These are phyloP conservation scores for Orbilia quercus DNA, from an alignment of 2,329 filamentous ascomycete species.

Conservation along the genomic window DNA sequence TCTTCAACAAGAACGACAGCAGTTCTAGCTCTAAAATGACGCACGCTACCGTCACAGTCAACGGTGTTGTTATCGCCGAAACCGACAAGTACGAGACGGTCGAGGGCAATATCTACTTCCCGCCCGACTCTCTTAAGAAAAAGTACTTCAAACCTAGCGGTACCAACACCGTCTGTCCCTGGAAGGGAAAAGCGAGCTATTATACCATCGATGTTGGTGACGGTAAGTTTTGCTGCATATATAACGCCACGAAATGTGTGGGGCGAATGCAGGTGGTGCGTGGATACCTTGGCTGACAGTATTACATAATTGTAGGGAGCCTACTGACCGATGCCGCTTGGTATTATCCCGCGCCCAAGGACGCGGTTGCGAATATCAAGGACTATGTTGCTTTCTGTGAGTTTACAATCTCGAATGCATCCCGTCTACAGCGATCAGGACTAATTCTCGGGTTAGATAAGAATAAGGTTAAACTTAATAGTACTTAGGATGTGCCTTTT, in stretches of 20 bases:
- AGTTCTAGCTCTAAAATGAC: constrained; percentile 54
- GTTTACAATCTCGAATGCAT: constrained; percentile 59
- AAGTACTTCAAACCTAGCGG: constrained; percentile 64
- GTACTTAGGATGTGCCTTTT: no score
- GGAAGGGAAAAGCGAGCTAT: constrained; percentile 67
- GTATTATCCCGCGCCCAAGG: constrained; percentile 69
- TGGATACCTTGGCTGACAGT: constrained; percentile 22
- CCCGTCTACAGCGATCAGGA: no score
- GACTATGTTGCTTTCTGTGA: constrained; percentile 71
- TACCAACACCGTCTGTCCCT: constrained; percentile 65
- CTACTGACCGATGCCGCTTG: constrained; percentile 64
- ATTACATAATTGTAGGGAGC: constrained; percentile 11
- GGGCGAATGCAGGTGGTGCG: constrained; percentile 1
- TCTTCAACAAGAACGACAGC: constrained; percentile 38
- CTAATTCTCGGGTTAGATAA: no score
- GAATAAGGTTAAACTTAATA: no score
- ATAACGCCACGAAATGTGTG: constrained; percentile 20
- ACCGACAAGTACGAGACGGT: constrained; percentile 66
- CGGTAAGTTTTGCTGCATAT: no score
- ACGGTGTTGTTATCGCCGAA: constrained; percentile 65
- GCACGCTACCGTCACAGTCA: constrained; percentile 64
- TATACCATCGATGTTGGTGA: constrained; percentile 64
- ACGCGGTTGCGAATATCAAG: constrained; percentile 68
- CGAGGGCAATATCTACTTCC: constrained; percentile 67
- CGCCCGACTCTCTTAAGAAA: constrained; percentile 63